Conservation (phyloP, 192 early-diverging fungal genomes). For the Podila verticillata region DNA sequence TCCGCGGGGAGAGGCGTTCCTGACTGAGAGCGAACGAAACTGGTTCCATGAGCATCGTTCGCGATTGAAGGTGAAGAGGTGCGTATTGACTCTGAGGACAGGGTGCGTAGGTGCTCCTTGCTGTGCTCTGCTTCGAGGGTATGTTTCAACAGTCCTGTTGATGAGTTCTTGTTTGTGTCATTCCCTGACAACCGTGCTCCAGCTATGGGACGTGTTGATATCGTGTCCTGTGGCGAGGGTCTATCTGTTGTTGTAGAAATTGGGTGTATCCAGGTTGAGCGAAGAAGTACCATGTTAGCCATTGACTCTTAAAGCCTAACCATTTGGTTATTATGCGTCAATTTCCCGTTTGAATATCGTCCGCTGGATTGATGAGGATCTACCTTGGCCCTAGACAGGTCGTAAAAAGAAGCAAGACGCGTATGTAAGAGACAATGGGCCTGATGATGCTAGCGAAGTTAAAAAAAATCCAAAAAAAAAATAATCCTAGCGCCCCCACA, state of each 20-base stretch:
- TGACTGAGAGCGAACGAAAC: slow-evolving; percentile 27
- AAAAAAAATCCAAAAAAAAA: too few relatives aligned
- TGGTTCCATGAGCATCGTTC: neutral
- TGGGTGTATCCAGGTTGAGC: neutral
- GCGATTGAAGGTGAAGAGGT: neutral
- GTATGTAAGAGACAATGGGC: too few relatives aligned
- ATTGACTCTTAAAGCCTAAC: neutral
- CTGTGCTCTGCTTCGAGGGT: slow-evolving; percentile 9
- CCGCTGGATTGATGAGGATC: too few relatives aligned
- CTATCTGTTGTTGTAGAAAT: slow-evolving; percentile 13
- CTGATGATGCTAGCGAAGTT: too few relatives aligned
- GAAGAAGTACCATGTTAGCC: neutral
- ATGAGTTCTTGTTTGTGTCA: slow-evolving; percentile 25
- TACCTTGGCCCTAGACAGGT: too few relatives aligned
- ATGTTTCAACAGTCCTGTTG: slow-evolving; percentile 21
- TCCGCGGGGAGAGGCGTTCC: slow-evolving; percentile 46
- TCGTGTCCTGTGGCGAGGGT: slow-evolving; percentile 27
- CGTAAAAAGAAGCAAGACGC: too few relatives aligned
- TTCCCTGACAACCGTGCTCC: slow-evolving; percentile 2
- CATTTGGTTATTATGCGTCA: neutral
- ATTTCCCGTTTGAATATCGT: too few relatives aligned
- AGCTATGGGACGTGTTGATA: slow-evolving; percentile 17
- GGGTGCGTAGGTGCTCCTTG: neutral
- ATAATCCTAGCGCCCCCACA: too few relatives aligned
- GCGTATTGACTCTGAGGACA: neutral